A percentile compares a stretch with the other conserved stretches of the same genome.
These are phyloP conservation scores for Cladosporium cucumerinum DNA, from an alignment of 2,329 filamentous ascomycete species.

Conservation along the genomic window DNA sequence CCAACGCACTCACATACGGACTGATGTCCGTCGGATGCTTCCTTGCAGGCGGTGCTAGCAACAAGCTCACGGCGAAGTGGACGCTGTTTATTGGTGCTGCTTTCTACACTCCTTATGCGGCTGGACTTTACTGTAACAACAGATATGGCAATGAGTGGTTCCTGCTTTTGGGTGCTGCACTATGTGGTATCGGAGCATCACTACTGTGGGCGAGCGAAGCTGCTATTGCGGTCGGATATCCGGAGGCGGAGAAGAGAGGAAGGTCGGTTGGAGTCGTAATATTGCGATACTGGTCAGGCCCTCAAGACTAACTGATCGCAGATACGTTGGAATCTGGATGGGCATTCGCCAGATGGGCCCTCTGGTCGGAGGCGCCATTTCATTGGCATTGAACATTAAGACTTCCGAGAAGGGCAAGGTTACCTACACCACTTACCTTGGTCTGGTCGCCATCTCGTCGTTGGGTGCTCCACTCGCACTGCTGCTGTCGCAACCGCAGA, in stretches of 20 bases:
- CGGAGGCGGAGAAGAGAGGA: constrained; percentile 23
- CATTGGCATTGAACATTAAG: constrained; percentile 16
- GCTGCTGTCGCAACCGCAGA: constrained; percentile 40
- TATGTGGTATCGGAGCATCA: constrained; percentile 48
- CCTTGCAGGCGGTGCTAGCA: constrained; percentile 30
- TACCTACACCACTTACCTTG: constrained; percentile 19
- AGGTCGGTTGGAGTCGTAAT: background rate
- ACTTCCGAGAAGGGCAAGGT: constrained; percentile 18
- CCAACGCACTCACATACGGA: constrained; percentile 19
- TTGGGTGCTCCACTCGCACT: constrained; percentile 37
- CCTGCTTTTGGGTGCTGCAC: constrained; percentile 46
- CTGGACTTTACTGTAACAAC: constrained; percentile 49
- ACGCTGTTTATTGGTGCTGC: constrained; percentile 31
- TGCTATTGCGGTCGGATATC: constrained; percentile 49
- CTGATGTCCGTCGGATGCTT: constrained; percentile 19
- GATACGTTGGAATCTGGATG: constrained; percentile 15
- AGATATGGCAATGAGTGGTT: constrained; percentile 51
- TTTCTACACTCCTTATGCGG: constrained; percentile 41
- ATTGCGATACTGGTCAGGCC: constrained; percentile 40
- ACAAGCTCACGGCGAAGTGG: constrained; percentile 31
- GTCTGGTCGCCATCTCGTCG: constrained; percentile 33
- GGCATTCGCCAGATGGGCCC: constrained; percentile 54
- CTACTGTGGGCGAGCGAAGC: constrained; percentile 51
- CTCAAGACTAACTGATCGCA: constrained; percentile 59
- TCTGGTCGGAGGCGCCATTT: constrained; percentile 45